Base-by-base conservation (phyloP, 441 rosid genomes). In the Flueggea neowawraea region DNA sequence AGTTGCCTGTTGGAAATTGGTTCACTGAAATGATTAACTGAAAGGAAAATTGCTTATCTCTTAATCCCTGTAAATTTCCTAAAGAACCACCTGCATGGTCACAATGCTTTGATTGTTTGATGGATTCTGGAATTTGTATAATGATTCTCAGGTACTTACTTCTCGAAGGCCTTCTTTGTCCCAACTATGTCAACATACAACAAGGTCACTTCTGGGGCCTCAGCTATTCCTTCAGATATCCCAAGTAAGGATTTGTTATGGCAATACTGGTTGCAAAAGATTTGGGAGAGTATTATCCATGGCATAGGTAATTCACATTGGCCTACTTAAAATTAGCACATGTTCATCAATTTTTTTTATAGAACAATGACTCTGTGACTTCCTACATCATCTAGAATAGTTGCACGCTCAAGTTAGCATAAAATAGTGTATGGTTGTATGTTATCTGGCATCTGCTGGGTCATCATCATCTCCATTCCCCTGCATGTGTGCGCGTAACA, bases 181-280 rank as follows among this genome's bases (percentile, higher is more conserved):
- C 98, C 98, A 28, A 86, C 78, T 75, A 79, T 89, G 75, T 91
- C 98, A 51, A 77, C 72, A 10, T 86, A 91, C 76, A 82, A 72
- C 78, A 91, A 83, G 80, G 96, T 91, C 36, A 86, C 85, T 47
- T 90, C 95, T 15, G 85, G 81, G 9, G 48, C 84, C 63, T 69
- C 87, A 0, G 33, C 69, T 4, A 70, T 84, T 64, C 82, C 87
- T 63, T 63, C 74, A 54, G 78, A 69, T 70, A 54, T 67, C 54
- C 52, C 67, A 65, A 65, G 65, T 58, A 76, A 60, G 66, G 90
- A 84, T 69, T 75, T 92, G 68, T 77, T 90, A 52, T 92, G 96
- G 96, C 98, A 92, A 74, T 80, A 76, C 66, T 74, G 63, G 60
- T 80, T 92, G 61, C 95, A 87, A 61, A 83, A 78, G 65, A 65